Evolutionary conservation across 2,329 filamentous ascomycete genomes (phyloP), one percentile per base, ranked within the genome.

Genomic region (Stemphylium vesicarium): DNA sequence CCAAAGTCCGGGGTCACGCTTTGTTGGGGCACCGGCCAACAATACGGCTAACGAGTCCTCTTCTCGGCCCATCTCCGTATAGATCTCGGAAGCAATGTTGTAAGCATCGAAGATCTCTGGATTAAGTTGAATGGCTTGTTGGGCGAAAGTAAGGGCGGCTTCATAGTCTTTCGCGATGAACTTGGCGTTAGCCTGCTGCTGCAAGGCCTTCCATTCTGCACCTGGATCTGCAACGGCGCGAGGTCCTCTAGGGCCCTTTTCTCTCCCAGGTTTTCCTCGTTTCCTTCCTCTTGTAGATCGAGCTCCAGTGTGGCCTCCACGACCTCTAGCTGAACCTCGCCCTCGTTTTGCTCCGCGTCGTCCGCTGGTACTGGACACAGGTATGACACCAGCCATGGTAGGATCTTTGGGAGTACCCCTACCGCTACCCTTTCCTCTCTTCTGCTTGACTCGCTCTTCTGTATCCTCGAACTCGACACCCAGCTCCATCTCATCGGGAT

Each of bases 171-270:
- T 80, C 9, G 82, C 79, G 54, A 91, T 80, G 67, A 88, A 92
- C 4, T 86, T 85, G 56, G 87, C 81, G 54, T 87, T 90, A 3
- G 90, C 90, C 66, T 84, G 80, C 41, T 84, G 82, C 43, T 92
- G 81, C 37, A 88, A 80, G 36, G 84, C 80, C 65, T 88, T 91
- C 72, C 92, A 90, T 63, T 92, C 87, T 36, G 83, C 85, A 39
- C 87, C 85, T 13, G 87, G 88, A 69, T 90, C 88, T 8, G 85
- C 86, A 20, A 85, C 83, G 69, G 87, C 85, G 24, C 76, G 75
- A 42, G 78, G 77, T 13, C 79, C 78, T 63, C 72, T 70, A 31
- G 63, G 67, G n/a, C 72, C 71, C 50, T 66, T 70, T 12, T 65
- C 65, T 41, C 69, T 62, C 42, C 69, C 69, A 43, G 63, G 59